These are phyloP conservation scores for Spongiforma sp. DNA, from an alignment of 1,284 basidiomycete genomes.

Conservation along the genomic window DNA sequence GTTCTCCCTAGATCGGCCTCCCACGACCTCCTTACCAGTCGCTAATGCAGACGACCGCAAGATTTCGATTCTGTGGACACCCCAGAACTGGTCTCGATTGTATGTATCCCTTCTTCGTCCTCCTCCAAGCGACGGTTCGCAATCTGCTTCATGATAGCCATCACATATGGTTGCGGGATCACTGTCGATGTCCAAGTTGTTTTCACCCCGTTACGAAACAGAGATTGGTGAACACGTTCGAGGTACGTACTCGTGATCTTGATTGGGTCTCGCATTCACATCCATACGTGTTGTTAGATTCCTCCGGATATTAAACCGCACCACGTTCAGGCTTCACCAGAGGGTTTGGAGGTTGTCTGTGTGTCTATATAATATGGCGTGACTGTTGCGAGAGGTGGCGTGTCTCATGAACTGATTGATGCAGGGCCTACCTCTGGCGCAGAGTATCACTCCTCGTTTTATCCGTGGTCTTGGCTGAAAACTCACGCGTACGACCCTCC, in stretches of 20 bases:
- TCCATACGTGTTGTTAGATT: constrained; percentile 55
- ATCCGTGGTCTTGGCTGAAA: constrained; percentile 88
- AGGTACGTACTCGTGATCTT: constrained; percentile 50
- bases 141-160: constrained; percentile 51
- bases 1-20: constrained; percentile 20
- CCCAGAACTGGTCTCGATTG: constrained; percentile 72
- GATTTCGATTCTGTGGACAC: constrained; percentile 72
- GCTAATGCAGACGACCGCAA: constrained; percentile 61
- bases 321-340: constrained; percentile 59
- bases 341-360: constrained; percentile 78
- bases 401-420: constrained; percentile 12
- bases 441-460: constrained; percentile 71
- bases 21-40: constrained; percentile 52
- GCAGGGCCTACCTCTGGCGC: constrained; percentile 62
- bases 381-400: background rate
- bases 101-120: constrained; percentile 41
- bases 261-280: constrained; percentile 4
- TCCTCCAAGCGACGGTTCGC: constrained; percentile 3
- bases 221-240: constrained; percentile 84
- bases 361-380: constrained; percentile 4
- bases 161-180: constrained; percentile 79
- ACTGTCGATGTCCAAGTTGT: constrained; percentile 89
- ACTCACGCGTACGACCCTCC: constrained; percentile 79
- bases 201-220: constrained; percentile 93
- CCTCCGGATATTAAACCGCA: constrained; percentile 73